phyloP scores from a whole-genome alignment of 306 rosid species.

The Vicia sativa region DNA sequence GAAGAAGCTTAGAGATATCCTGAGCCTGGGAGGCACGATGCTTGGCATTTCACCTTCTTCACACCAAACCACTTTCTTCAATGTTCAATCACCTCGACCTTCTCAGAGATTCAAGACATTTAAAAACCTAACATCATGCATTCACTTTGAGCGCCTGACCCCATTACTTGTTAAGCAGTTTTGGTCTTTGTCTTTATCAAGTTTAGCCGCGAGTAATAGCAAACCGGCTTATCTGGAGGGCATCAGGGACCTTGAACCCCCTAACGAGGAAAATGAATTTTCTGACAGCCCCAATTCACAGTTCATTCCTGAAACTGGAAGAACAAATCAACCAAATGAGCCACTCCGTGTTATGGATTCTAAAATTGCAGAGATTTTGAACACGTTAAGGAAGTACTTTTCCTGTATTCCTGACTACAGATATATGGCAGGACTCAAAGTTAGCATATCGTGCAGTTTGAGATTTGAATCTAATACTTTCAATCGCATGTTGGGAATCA shows the following conservation, averaged over 20 bases:
- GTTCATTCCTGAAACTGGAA: conserved; percentile 47
- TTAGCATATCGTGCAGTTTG: conserved; percentile 70
- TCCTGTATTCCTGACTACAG: conserved; percentile 92
- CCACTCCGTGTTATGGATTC: conserved; percentile 89
- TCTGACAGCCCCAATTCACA: conserved; percentile 45
- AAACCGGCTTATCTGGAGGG: conserved; percentile 61
- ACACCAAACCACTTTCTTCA: conserved; percentile 67
- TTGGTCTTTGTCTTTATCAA: conserved; percentile 88
- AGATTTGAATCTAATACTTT: conserved; percentile 72
- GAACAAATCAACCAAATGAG: conserved; percentile 54
- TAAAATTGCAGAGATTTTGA: conserved; percentile 77
- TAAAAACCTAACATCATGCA: conserved; percentile 64
- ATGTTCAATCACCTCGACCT: conserved; percentile 70
- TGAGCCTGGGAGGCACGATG: conserved; percentile 68
- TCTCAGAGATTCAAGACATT: conserved; percentile 66
- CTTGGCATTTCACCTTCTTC: conserved; percentile 74
- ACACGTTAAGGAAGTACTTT: conserved; percentile 70
- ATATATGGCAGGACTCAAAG: conserved; percentile 80
- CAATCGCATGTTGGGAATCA: conserved; percentile 60
- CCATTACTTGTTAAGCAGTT: conserved; percentile 83
- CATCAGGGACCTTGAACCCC: conserved; percentile 60
- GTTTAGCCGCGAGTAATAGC: conserved; percentile 52
- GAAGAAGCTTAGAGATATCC: conserved; percentile 81
- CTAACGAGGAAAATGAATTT: conserved; percentile 65
- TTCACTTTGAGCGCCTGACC: conserved; percentile 72